phyloP scores from a whole-genome alignment of 1,139 yeast genomes.

The Taphrina populina region DNA sequence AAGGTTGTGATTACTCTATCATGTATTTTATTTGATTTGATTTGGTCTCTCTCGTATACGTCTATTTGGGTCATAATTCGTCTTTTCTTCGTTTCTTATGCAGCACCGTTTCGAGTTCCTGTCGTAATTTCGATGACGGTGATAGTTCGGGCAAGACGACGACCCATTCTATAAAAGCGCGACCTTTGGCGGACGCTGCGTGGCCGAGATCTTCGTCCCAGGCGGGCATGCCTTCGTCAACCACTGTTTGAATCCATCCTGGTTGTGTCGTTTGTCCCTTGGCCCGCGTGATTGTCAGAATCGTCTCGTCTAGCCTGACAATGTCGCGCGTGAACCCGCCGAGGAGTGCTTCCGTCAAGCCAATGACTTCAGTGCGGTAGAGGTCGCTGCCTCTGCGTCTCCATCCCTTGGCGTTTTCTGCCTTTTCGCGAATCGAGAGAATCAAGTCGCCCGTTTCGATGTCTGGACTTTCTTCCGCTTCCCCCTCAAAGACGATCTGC shows the following conservation, averaged over 20 bases:
- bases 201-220: conserved; percentile 24
- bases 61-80: conserved; percentile 22
- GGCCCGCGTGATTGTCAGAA: conserved; percentile 53
- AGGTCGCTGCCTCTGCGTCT: conserved; percentile 72
- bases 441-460: conserved; percentile 76
- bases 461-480: conserved; percentile 83
- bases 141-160: conserved; percentile 27
- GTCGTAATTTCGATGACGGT: background rate
- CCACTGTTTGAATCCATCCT: conserved; percentile 69
- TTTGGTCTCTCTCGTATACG: too few species aligned
- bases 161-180: conserved; percentile 26
- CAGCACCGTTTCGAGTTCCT: background rate
- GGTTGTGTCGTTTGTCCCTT: conserved; percentile 56
- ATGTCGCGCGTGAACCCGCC: conserved; percentile 81
- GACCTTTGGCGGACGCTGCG: conserved; percentile 23
- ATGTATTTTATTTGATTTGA: too few species aligned
- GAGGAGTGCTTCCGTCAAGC: conserved; percentile 64
- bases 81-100: conserved; percentile 7
- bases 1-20: too few species aligned
- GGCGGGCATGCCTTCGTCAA: conserved; percentile 84
- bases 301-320: conserved; percentile 62
- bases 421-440: conserved; percentile 58
- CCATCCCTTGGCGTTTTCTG: conserved; percentile 70
- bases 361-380: conserved; percentile 76
- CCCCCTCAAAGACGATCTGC: conserved; percentile 63